Evolutionary conservation across 2,329 filamentous ascomycete species (phyloP), one percentile per base, ranked within the genome.

Genomic region (Coccinonectria pachysandricola): DNA sequence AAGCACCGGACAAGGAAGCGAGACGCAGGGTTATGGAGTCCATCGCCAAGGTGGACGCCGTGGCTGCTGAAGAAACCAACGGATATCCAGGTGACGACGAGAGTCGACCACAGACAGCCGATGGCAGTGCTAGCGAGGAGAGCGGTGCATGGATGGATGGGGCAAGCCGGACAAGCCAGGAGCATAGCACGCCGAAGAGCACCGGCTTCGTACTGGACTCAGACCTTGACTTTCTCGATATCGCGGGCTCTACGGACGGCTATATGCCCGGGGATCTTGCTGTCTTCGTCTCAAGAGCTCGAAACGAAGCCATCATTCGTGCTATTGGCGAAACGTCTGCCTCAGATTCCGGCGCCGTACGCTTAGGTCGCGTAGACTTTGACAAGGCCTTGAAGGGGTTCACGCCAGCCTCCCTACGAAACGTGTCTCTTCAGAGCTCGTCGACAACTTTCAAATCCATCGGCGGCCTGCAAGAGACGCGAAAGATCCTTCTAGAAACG

Each of bases 211-310:
- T 78, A 2, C 60, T 94, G 5, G 80, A 86, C 31, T 60, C 73
- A 0, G 71, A 80, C 24, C 71, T 98, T 7, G 91, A 98, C 51
- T 83, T 96, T 31, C 71, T 96, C 7, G 88, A 96, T 37, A 69
- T 98, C 30, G 86, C 92, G 11, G 87, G 91, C 2, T 79, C 88
- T 42, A 96, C 88, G 0, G 91, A 98, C 49, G 91, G 91, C 1
- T 98, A 96, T 50, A 95, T 96, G 87, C 88, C 91, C 1, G 91
- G 87, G 4, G 91, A 98, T 52, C 65, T 98, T 19, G 76, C 80
- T 10, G 68, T 95, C 3, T 71, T 98, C 8, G 81, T 93, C 11
- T 79, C 84, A 8, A 73, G 91, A 32, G 88, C 91, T 19, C 75
- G 87, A 28, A 94, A 88, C 43, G 91, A 96, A 57, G 84, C 88